Conservation (phyloP, 352 stramenopile genomes). For the Aphanomyces astaci region DNA sequence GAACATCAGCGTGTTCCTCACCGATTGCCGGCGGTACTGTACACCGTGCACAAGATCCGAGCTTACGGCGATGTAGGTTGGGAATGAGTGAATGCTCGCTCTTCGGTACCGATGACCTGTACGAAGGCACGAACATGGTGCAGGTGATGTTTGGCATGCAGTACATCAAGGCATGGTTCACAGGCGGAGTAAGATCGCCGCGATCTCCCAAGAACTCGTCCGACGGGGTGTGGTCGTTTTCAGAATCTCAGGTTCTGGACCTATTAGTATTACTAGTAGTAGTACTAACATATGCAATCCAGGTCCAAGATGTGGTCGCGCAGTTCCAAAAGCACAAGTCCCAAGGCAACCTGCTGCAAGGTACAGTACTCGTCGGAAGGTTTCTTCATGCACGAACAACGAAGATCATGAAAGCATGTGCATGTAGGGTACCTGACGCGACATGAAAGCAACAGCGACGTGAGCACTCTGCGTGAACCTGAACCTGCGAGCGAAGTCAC, state of each 20-base stretch:
- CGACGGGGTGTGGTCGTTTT: not conserved
- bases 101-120: constrained; percentile 78
- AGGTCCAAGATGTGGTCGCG: not conserved
- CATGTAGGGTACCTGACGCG: not conserved
- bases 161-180: constrained; percentile 29
- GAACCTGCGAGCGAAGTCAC: not conserved
- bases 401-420: not conserved
- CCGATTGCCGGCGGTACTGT: constrained; percentile 70
- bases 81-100: constrained; percentile 75
- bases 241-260: not conserved
- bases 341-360: not conserved
- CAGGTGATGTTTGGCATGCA: constrained; percentile 72
- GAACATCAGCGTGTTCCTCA: constrained; percentile 76
- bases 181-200: not conserved
- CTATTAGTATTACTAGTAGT: no score
- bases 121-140: constrained; percentile 80
- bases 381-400: no score
- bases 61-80: constrained; percentile 32
- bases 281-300: no score
- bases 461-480: not conserved
- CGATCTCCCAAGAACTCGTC: not conserved
- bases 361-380: not conserved
- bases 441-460: not conserved
- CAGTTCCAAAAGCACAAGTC: constrained; percentile 5
- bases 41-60: not conserved